Evolutionary conservation across 108 stramenopile species (phyloP), one percentile per base, ranked within the genome.

Genomic region (Fistulifera solaris): DNA sequence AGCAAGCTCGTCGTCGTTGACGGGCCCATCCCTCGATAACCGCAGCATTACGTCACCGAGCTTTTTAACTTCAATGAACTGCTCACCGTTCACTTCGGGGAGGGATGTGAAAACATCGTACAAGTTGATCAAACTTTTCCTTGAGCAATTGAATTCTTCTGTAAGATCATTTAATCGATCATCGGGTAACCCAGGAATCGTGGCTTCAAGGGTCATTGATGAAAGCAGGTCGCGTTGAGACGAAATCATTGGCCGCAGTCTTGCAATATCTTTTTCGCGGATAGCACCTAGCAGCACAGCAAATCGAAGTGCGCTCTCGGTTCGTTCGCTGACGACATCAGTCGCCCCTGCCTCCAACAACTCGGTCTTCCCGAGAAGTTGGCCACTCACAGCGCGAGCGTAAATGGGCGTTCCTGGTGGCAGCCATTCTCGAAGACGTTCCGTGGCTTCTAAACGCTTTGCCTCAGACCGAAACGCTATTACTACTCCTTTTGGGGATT

Each of bases 401-500:
- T 58, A 79, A 31, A 81, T 85, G 69, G 22, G 80, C 53, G 35
- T 77, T 62, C 2, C 52, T 38, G 42, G 75, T 72, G 11, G 63
- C 44, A 14, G 42, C 55, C 16, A 75, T 66, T 22, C 78, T 68
- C 31, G 77, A 48, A 16, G 77, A 59, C 26, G 71, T 70, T 12
- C 74, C 65, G 12, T 74, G 56, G 31, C 31, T 35, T 35, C 42
- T 65, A 31, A 2, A 70, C 77, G 17, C 49, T 40, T n/a, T 40
- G 40, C 18, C 50, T 63, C 22, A 74, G 68, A 39, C 70, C 73
- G 50, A 8, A 73, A 81, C 0, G 80, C 46, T 12, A 85, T 66
- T 50, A 81, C 76, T n/a, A 85, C 73, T 1, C 73, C 77, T 47
- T 48, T 49, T 22, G 80, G 80, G 17, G 78, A 31, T 21, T 28